Conservation (phyloP, 192 early-diverging fungal genomes). For the Coemansia sp. region DNA sequence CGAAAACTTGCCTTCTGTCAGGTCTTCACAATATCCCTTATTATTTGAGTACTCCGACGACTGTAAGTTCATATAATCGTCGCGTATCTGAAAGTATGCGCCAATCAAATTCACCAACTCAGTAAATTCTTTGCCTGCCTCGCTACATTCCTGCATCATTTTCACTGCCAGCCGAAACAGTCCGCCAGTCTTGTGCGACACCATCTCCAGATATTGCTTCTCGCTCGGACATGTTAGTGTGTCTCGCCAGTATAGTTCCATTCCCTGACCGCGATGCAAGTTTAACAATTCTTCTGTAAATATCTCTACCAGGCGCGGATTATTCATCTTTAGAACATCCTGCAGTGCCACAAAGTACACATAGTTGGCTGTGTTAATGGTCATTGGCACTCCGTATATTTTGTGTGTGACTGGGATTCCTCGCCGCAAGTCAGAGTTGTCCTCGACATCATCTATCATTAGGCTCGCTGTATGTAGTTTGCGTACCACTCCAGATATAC, state of each 20-base stretch:
- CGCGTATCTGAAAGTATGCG: conserved; percentile 94
- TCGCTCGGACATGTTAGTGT: conserved; percentile 87
- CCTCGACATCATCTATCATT: conserved; percentile 98
- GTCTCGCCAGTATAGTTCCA: conserved; percentile 97
- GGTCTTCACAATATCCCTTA: conserved; percentile 98
- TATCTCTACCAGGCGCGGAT: conserved; percentile 71
- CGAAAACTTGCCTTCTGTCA: conserved; percentile 99
- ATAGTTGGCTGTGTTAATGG: conserved; percentile 97
- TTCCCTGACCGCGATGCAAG: conserved; percentile 94
- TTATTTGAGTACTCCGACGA: conserved; percentile 84
- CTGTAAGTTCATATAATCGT: conserved; percentile 95
- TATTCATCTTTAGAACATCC: conserved; percentile 64
- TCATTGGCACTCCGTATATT: conserved; percentile 87
- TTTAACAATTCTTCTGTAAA: conserved; percentile 92
- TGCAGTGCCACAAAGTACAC: conserved; percentile 92
- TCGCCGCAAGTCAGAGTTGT: conserved; percentile 83
- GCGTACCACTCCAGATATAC: conserved; percentile 80
- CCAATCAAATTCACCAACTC: conserved; percentile 84
- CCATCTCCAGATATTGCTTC: conserved; percentile 92
- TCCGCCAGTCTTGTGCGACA: conserved; percentile 97
- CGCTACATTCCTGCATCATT: conserved; percentile 82
- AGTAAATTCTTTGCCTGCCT: conserved; percentile 63
- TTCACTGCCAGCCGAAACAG: conserved; percentile 89
- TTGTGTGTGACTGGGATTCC: conserved; percentile 94
- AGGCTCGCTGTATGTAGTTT: conserved; percentile 95